Conservation (phyloP, 2,329 filamentous ascomycete species). For the Geosmithia flava region DNA sequence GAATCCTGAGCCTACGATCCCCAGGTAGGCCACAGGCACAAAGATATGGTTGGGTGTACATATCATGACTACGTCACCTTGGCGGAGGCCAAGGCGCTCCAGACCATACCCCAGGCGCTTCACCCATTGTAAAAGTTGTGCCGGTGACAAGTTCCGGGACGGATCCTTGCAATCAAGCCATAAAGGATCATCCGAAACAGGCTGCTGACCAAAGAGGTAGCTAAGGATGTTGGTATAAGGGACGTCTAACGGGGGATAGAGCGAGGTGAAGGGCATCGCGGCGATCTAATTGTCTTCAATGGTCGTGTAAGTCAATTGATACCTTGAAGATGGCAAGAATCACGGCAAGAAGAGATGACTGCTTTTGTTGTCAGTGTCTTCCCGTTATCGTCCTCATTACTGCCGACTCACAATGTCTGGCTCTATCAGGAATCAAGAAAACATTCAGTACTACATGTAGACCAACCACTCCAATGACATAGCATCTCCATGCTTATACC, state of each 20-base stretch:
- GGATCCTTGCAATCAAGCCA: constrained; percentile 40
- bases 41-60: constrained; percentile 43
- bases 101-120: constrained; percentile 37
- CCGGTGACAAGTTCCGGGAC: constrained; percentile 28
- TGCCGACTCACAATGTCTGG: neutral
- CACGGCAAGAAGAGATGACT: too few relatives aligned
- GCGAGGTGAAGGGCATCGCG: constrained; percentile 28
- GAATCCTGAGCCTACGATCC: constrained; percentile 36
- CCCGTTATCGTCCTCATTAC: neutral
- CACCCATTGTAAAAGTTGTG: constrained; percentile 34
- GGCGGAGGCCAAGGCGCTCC: constrained; percentile 27
- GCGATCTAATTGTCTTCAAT: neutral
- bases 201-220: constrained; percentile 18
- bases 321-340: neutral
- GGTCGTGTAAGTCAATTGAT: neutral
- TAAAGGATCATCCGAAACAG: constrained; percentile 29
- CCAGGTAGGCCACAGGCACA: constrained; percentile 40
- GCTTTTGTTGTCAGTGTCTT: neutral
- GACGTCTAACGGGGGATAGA: constrained; percentile 26
- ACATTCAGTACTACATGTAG: too few relatives aligned
- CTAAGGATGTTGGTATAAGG: constrained; percentile 29
- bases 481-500: neutral
- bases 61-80: constrained; percentile 39
- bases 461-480: too few relatives aligned
- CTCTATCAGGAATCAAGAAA: too few relatives aligned